phyloP scores from a whole-genome alignment of 306 rosid species.

The Lotus japonicus region DNA sequence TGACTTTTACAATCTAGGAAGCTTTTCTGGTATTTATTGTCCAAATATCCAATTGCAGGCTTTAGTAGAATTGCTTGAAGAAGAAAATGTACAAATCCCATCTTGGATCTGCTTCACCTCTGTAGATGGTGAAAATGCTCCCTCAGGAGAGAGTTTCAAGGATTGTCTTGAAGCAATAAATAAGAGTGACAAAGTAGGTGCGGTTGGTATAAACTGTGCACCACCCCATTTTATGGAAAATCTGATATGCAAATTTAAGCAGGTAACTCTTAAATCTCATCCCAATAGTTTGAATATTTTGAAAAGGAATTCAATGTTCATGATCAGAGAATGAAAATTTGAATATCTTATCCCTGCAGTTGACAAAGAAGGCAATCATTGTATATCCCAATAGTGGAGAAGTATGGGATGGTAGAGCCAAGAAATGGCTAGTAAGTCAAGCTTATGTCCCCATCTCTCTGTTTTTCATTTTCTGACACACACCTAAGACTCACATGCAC shows the following conservation, averaged over 20 bases:
- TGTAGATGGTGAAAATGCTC: constrained; percentile 79
- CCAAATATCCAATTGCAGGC: constrained; percentile 40
- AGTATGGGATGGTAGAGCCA: constrained; percentile 80
- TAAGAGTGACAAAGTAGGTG: constrained; percentile 51
- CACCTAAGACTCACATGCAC: background rate
- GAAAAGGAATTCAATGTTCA: background rate
- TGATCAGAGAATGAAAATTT: background rate
- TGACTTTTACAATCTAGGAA: background rate
- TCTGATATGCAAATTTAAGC: constrained; percentile 57
- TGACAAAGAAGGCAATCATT: constrained; percentile 64
- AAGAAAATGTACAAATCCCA: constrained; percentile 62
- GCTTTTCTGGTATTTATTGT: background rate
- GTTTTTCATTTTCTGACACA: background rate
- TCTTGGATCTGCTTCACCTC: constrained; percentile 87
- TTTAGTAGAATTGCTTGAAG: constrained; percentile 75
- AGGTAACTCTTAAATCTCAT: constrained; percentile 33
- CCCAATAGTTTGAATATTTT: background rate
- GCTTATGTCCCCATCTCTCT: background rate
- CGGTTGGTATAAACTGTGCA: constrained; percentile 85
- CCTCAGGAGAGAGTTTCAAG: constrained; percentile 77
- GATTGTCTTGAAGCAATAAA: constrained; percentile 62
- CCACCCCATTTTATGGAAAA: constrained; percentile 76
- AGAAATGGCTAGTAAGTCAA: constrained; percentile 75
- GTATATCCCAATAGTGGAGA: constrained; percentile 93
- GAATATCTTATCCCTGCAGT: constrained; percentile 31